Percentiles rank a stretch among this genome's conserved stretches.
These are phyloP conservation scores for Domatiomyces catenatus DNA, from an alignment of 2,329 filamentous ascomycete species.

Conservation along the genomic window DNA sequence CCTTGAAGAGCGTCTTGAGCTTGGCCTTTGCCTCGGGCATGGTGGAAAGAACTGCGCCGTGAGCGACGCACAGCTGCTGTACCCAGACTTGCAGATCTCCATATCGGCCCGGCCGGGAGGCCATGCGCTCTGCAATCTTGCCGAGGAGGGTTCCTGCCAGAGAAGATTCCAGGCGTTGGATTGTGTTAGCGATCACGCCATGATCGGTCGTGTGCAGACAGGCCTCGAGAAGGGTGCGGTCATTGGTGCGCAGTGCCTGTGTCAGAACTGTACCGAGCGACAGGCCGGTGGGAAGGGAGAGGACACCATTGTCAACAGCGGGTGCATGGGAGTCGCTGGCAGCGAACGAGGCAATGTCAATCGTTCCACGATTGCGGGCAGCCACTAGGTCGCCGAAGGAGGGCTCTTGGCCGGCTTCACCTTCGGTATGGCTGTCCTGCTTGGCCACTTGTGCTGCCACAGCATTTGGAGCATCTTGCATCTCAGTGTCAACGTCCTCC, in stretches of 20 bases:
- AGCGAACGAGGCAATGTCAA: slow-evolving; percentile 29
- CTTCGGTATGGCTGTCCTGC: slow-evolving; percentile 19
- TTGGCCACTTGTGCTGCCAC: slow-evolving; percentile 18
- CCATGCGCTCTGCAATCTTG: slow-evolving; percentile 72
- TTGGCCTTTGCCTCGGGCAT: slow-evolving; percentile 70
- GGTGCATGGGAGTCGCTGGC: slow-evolving; percentile 17
- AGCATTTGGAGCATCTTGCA: slow-evolving; percentile 21
- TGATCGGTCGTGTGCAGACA: slow-evolving; percentile 71
- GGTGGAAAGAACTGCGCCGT: slow-evolving; percentile 77
- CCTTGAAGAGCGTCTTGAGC: slow-evolving; percentile 64
- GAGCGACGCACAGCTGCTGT: slow-evolving; percentile 82
- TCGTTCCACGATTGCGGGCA: slow-evolving; percentile 33
- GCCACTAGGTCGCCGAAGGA: slow-evolving; percentile 76
- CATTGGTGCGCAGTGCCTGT: slow-evolving; percentile 84
- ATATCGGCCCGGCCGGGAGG: slow-evolving; percentile 74
- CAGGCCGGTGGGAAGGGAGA: slow-evolving; percentile 49
- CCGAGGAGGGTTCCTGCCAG: slow-evolving; percentile 65
- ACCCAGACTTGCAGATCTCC: slow-evolving; percentile 89
- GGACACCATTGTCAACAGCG: slow-evolving; percentile 32
- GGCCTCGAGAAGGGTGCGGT: slow-evolving; percentile 75
- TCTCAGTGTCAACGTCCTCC: slow-evolving; percentile 21
- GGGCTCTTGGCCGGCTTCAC: slow-evolving; percentile 38
- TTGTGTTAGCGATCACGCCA: slow-evolving; percentile 67
- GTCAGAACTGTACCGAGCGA: slow-evolving; percentile 86
- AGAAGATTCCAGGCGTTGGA: slow-evolving; percentile 74